Evolutionary conservation across 2,329 filamentous ascomycete species (phyloP), one percentile per base, ranked within the genome.

Genomic region (Colletotrichum higginsianum): DNA sequence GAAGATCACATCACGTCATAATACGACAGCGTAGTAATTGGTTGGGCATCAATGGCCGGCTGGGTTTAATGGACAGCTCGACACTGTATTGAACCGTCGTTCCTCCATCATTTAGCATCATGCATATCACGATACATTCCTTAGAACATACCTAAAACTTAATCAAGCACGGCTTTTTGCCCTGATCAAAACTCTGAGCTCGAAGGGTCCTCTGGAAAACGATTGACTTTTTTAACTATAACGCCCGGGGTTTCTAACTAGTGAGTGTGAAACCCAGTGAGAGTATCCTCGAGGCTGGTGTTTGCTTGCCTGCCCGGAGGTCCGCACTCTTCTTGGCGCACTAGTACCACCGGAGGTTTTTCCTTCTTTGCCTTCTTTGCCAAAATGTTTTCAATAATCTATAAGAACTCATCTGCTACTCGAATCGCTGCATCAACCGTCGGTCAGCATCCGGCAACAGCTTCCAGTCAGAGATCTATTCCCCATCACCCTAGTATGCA

Each of bases 61-160:
- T 16, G 23, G 38, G 15, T 21, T 64, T 38, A 53, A 55, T 53
- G 38, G 38, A 12, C 18, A 30, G 30, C 7, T n/a, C 61, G 49
- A 64, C 46, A 63, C 15, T 56, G 65, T 58, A 71, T 71, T 58
- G 65, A 68, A 63, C 23, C 57, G 68, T 65, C 68, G 68, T 53
- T 68, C 52, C 64, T 71, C 58, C 58, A 55, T 68, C 68, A 63
- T 71, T 71, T 68, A 53, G 68, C 65, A 71, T 60, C 30, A 63
- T 58, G 58, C 65, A 68, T 55, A 60, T 42, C 53, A 68, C 58
- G 68, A 71, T 68, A 71, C 68, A 71, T 71, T 71, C 65, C 65
- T 71, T 71, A 64, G 58, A 42, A 61, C 42, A 68, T 26, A 26
- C 18, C 16, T 63, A 44, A 71, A 71, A 30, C 15, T 68, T 68